These are phyloP conservation scores for Dioscorea cayenensis DNA, from an alignment of 116 monocot species.

Conservation along the genomic window DNA sequence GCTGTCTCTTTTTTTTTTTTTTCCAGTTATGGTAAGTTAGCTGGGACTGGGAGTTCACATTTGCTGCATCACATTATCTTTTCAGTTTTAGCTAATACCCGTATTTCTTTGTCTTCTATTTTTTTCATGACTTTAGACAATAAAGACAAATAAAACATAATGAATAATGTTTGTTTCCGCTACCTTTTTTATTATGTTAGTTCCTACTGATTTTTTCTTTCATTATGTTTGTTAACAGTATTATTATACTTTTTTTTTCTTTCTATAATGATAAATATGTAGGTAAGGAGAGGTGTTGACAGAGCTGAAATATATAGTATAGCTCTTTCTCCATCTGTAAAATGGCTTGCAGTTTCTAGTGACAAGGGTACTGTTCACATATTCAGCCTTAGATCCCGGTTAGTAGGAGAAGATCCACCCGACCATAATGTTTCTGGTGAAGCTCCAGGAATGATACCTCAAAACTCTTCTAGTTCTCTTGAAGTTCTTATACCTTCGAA, in stretches of 20 bases:
- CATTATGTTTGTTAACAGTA: neutral
- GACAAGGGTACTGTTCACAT: constrained; percentile 88
- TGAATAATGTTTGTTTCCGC: no score
- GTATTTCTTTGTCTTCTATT: no score
- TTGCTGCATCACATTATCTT: no score
- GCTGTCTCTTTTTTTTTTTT: neutral
- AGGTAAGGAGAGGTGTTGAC: constrained; percentile 81
- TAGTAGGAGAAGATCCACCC: constrained; percentile 53
- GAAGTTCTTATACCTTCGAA: constrained; percentile 23
- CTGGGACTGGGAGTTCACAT: no score
- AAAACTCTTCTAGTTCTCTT: constrained; percentile 44
- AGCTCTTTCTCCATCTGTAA: constrained; percentile 60
- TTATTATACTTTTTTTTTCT: neutral
- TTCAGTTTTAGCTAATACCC: no score
- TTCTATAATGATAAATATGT: neutral
- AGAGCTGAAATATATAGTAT: constrained; percentile 82
- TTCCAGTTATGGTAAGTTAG: neutral
- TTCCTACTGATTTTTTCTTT: no score
- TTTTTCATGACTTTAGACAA: no score
- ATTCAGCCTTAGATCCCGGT: constrained; percentile 65
- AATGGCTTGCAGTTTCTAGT: constrained; percentile 80
- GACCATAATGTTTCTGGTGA: constrained; percentile 23
- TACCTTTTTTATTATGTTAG: neutral
- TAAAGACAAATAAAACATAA: no score
- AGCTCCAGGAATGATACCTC: constrained; percentile 25